A percentile compares a stretch with the other conserved stretches of the same genome.
phyloP scores from a whole-genome alignment of 305 asterid species.

The Withania somnifera region DNA sequence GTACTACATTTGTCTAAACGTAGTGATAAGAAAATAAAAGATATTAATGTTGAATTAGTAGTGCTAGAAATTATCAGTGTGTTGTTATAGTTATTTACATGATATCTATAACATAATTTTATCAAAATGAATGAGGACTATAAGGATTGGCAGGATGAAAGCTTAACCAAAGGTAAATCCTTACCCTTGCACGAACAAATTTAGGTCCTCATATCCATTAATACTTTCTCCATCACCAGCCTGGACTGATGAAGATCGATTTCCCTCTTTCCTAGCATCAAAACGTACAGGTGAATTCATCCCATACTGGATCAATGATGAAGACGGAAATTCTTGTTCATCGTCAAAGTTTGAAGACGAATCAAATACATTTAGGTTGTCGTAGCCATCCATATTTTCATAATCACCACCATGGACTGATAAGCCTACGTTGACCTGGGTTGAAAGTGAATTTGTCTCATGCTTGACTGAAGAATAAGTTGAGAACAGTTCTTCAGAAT shows the following conservation, averaged over 20 bases:
- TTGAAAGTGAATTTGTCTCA: neutral
- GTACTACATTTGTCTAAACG: neutral
- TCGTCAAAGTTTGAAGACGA: neutral
- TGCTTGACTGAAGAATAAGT: neutral
- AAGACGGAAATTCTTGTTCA: neutral
- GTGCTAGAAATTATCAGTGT: neutral
- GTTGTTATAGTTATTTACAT: neutral
- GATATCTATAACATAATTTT: neutral
- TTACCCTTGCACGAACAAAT: conserved; percentile 1
- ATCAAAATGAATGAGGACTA: neutral
- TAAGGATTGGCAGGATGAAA: neutral
- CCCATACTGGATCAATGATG: neutral
- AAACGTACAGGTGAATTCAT: conserved; percentile 2
- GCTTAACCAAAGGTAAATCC: neutral
- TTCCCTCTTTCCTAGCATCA: neutral
- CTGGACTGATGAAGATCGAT: neutral
- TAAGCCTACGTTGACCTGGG: neutral
- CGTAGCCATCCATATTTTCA: neutral
- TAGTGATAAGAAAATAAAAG: neutral
- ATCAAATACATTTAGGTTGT: neutral
- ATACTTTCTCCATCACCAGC: neutral
- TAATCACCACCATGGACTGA: neutral
- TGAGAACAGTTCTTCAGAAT: neutral
- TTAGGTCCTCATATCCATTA: neutral
- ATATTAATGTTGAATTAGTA: neutral